phyloP scores from a whole-genome alignment of 495 filamentous ascomycete species.

The Hypoxylon crocopeplum region DNA sequence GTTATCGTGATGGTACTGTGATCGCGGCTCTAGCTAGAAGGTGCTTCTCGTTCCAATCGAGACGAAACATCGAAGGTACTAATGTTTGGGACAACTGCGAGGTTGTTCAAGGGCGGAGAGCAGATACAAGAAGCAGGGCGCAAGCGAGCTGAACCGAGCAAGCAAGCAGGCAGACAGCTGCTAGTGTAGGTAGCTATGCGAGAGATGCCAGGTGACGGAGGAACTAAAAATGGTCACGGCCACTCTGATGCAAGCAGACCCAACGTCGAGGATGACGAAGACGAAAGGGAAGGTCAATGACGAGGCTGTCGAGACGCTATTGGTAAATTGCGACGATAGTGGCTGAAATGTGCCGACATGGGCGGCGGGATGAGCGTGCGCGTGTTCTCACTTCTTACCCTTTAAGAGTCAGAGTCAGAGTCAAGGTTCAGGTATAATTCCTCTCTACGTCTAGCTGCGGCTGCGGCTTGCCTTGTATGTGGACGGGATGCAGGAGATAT shows the following conservation, averaged over 20 bases:
- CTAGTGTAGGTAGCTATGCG: constrained; percentile 26
- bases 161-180: constrained; percentile 9
- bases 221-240: constrained; percentile 16
- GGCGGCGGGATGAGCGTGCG: constrained; percentile 6
- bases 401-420: not conserved
- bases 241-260: constrained; percentile 29
- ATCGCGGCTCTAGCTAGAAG: constrained; percentile 20
- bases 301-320: constrained; percentile 34
- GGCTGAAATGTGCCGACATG: constrained; percentile 30
- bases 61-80: constrained; percentile 8
- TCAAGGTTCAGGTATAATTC: no score
- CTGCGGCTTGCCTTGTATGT: not conserved
- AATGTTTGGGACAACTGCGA: constrained; percentile 10
- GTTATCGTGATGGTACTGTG: constrained; percentile 14
- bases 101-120: constrained; percentile 15
- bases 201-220: constrained; percentile 26
- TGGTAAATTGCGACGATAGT: constrained; percentile 30
- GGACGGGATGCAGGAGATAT: constrained; percentile 32
- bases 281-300: constrained; percentile 19
- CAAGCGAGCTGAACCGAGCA: no score
- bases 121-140: constrained; percentile 25
- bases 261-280: constrained; percentile 26
- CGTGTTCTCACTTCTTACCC: constrained; percentile 7
- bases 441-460: no score
- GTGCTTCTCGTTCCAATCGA: constrained; percentile 17